Evolutionary conservation across 345 rosid genomes (phyloP).

Genomic region (Ricinus communis): DNA sequence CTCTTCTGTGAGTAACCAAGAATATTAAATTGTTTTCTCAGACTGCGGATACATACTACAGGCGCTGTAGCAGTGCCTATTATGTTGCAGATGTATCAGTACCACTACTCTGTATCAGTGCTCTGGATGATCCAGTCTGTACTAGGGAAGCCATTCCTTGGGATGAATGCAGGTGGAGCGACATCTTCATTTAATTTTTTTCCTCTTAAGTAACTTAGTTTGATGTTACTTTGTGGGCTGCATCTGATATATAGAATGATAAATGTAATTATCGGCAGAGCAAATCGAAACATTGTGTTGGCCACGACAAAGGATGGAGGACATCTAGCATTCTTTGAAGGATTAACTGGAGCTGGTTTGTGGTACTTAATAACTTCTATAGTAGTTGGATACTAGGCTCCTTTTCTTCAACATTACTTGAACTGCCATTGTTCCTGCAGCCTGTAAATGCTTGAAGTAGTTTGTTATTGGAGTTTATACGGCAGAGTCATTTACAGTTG

Average conservation of each 20-base stretch:
- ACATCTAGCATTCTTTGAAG: conserved; percentile 91
- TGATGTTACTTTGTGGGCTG: conserved; percentile 17
- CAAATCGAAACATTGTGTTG: conserved; percentile 72
- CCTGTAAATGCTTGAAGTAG: not conserved
- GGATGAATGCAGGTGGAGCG: conserved; percentile 89
- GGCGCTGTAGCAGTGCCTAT: conserved; percentile 70
- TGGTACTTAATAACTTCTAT: conserved; percentile 61
- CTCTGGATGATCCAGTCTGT: conserved; percentile 91
- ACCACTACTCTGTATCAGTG: conserved; percentile 82
- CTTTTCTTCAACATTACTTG: not conserved
- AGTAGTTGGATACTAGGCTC: too few species aligned
- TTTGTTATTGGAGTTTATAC: not conserved
- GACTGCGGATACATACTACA: conserved; percentile 86
- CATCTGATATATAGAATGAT: conserved; percentile 4
- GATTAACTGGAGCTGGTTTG: conserved; percentile 56
- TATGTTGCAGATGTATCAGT: conserved; percentile 65
- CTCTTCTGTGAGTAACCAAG: conserved; percentile 18
- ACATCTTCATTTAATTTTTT: not conserved
- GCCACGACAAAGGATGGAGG: conserved; percentile 79
- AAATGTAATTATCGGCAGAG: conserved; percentile 38
- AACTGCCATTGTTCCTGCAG: not conserved
- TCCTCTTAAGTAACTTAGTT: not conserved
- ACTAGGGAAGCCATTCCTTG: conserved; percentile 91
- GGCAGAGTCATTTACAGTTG: not conserved
- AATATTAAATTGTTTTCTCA: conserved; percentile 33